Evolutionary conservation across 768 basidiomycete species (phyloP), one percentile per base, ranked within the genome.

Genomic region (Infundibulicybe gibba): DNA sequence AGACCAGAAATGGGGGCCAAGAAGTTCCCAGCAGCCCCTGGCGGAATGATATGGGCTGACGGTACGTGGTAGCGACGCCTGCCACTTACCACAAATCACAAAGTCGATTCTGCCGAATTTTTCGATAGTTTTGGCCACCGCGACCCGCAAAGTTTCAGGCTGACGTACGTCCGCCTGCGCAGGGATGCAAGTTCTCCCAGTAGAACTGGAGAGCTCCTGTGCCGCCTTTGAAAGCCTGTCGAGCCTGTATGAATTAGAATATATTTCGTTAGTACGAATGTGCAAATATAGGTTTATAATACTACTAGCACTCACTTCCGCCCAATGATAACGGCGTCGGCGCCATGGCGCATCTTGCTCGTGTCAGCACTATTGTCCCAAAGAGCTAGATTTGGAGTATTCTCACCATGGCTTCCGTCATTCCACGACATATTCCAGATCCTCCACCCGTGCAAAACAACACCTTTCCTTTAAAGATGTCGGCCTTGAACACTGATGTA

Each of bases 21-120:
- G 69, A 97, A 99, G 70, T 98, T 99, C 2, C 95, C 95, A 48
- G 95, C 95, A 35, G 94, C 94, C 51, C 91, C 91, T 93, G 59
- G 20, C 21, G 14, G 40, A 15, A 41, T 15, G 43, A 17, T n/a
- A 44, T 45, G 15, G 2, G 25, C 8, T 38, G 16, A 1, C 12
- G 2, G 31, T 21, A 40, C n/a, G 20, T 41, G 41, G 38, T 3
- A 41, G 20, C 21, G 35, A 33, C 15, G 40, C 35, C 12, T 41
- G 19, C 21, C 3, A 67, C 75, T 48, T 63, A 89, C 93, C 93
- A 60, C 91, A 93, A 46, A 97, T 90, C 43, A 97, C 94, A 61
- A 90, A 95, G 68, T 99, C 94, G 49, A 99, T 91, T 52, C 75
- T 75, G 0, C 94, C 94, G 60, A 88, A 94, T 54, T 72, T 74